These are phyloP conservation scores for Penicillium hordei DNA, from an alignment of 2,329 filamentous ascomycete genomes.

Conservation along the genomic window DNA sequence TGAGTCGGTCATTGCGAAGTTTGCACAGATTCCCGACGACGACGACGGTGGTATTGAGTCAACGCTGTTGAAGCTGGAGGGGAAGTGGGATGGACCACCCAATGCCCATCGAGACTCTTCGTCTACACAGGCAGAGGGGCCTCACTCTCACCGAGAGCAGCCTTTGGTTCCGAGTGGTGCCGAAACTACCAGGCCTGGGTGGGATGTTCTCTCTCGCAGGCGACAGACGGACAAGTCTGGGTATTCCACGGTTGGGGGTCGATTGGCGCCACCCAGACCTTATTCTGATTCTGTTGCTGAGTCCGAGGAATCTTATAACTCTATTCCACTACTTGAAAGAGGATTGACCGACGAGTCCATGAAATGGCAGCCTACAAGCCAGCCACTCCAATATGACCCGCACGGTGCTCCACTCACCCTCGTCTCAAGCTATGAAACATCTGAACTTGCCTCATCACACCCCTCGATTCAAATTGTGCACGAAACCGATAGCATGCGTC, in stretches of 20 bases:
- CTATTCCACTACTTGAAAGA: constrained; percentile 72
- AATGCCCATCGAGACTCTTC: constrained; percentile 12
- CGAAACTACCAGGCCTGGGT: constrained; percentile 12
- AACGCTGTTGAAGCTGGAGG: constrained; percentile 88
- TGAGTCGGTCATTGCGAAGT: constrained; percentile 80
- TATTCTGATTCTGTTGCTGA: constrained; percentile 52
- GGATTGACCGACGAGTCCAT: constrained; percentile 53
- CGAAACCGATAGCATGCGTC: constrained; percentile 53
- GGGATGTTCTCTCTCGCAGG: constrained; percentile 21
- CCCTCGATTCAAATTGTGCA: constrained; percentile 54
- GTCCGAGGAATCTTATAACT: constrained; percentile 73
- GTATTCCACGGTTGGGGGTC: constrained; percentile 30
- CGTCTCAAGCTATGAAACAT: constrained; percentile 28
- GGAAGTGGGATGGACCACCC: constrained; percentile 63
- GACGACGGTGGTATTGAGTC: constrained; percentile 88
- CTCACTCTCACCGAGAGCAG: constrained; percentile 2
- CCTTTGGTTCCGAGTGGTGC: neutral
- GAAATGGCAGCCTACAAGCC: constrained; percentile 43
- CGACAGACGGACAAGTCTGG: constrained; percentile 28
- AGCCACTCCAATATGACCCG: constrained; percentile 18
- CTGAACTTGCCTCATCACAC: constrained; percentile 42
- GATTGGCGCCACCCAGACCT: constrained; percentile 34
- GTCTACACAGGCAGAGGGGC: constrained; percentile 1
- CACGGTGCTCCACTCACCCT: constrained; percentile 30
- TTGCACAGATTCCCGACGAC: constrained; percentile 86